Conservation (phyloP, 2,329 filamentous ascomycete genomes). For the Stylonectria norvegica region DNA sequence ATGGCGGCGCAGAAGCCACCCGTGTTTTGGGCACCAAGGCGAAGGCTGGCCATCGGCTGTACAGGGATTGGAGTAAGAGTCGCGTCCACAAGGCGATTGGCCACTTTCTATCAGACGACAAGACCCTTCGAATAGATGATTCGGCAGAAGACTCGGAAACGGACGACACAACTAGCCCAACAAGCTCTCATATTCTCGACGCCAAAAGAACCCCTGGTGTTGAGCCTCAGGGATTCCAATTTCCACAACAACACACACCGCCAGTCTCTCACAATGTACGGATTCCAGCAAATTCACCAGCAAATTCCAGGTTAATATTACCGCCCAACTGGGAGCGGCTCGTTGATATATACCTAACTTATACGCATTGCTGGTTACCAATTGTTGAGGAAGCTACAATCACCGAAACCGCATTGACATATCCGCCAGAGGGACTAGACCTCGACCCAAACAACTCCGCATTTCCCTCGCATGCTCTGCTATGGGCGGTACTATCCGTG, state of each 20-base stretch:
- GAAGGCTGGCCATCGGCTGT: constrained; percentile 52
- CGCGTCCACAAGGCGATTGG: constrained; percentile 61
- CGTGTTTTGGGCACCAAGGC: constrained; percentile 50
- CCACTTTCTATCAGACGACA: constrained; percentile 51
- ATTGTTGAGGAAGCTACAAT: constrained; percentile 66
- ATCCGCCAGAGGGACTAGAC: constrained; percentile 35
- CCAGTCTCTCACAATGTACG: constrained; percentile 6
- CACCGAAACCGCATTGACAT: constrained; percentile 45
- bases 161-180: constrained; percentile 27
- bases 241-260: constrained; percentile 10
- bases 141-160: constrained; percentile 34
- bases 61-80: constrained; percentile 62
- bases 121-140: constrained; percentile 31
- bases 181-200: constrained; percentile 16
- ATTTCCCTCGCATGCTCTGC: constrained; percentile 46
- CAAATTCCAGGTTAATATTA: constrained; percentile 33
- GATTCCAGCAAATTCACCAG: constrained; percentile 2
- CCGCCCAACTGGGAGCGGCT: constrained; percentile 57
- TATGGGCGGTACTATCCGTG: constrained; percentile 59
- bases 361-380: constrained; percentile 74
- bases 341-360: constrained; percentile 70
- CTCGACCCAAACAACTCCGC: constrained; percentile 31
- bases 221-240: constrained; percentile 12
- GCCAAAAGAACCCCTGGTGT: constrained; percentile 19
- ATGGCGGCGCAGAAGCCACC: constrained; percentile 39